A percentile compares a stretch with the other conserved stretches of the same genome.
Conservation (phyloP, 2,329 filamentous ascomycete species). For the Phialophora chinensis region DNA sequence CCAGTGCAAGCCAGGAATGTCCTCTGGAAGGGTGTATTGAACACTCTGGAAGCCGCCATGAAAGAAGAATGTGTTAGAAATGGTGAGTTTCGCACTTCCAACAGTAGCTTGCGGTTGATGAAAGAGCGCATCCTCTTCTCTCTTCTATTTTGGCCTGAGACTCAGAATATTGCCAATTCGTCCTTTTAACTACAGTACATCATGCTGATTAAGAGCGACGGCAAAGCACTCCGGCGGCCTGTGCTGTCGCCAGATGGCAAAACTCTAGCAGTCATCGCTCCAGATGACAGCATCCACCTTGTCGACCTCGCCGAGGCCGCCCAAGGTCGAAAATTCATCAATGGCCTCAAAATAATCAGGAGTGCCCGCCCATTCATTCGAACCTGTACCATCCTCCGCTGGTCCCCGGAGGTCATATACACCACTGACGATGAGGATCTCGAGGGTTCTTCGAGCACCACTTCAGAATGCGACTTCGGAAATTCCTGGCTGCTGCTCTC, state of each 20-base stretch:
- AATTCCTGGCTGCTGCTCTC: constrained; percentile 33
- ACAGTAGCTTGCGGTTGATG: too few relatives aligned
- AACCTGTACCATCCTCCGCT: constrained; percentile 29
- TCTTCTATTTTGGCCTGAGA: not conserved
- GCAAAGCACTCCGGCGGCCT: constrained; percentile 28
- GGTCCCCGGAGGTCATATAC: constrained; percentile 30
- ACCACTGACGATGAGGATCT: constrained; percentile 1
- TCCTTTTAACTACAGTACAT: not conserved
- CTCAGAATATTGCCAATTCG: not conserved
- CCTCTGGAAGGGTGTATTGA: not conserved
- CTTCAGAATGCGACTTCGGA: constrained; percentile 24
- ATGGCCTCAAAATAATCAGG: constrained; percentile 20
- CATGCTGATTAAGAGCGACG: constrained; percentile 21
- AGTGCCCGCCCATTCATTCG: constrained; percentile 17
- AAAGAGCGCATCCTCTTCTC: not conserved
- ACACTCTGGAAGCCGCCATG: not conserved
- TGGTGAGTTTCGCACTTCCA: constrained; percentile 10
- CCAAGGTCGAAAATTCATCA: constrained; percentile 23
- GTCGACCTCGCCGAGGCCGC: constrained; percentile 25
- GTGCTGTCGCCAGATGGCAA: constrained; percentile 32
- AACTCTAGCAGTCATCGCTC: constrained; percentile 25
- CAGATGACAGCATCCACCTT: constrained; percentile 30
- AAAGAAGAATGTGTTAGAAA: constrained; percentile 4
- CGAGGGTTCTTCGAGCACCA: constrained; percentile 17
- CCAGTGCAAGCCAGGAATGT: not conserved